Evolutionary conservation across 352 stramenopile species (phyloP).

Genomic region (Phytopythium litorale): DNA sequence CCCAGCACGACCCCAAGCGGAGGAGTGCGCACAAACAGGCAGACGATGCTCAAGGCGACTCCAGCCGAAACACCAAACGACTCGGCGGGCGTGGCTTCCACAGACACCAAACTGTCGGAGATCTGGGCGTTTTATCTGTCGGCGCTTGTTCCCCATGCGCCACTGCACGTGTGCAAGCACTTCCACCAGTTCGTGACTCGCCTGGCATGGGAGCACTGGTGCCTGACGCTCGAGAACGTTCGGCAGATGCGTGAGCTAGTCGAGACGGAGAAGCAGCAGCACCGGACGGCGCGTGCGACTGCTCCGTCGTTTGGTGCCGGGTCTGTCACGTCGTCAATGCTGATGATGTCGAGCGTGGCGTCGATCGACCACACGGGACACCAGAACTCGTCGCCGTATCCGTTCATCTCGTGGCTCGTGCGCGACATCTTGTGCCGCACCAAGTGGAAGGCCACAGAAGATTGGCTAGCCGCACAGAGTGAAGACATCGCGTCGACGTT

Average conservation of each 20-base stretch:
- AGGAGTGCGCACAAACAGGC: not conserved
- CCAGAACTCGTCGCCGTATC: constrained; percentile 13
- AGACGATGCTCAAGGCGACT: not conserved
- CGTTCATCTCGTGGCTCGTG: constrained; percentile 69
- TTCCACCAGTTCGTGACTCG: constrained; percentile 81
- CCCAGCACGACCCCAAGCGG: not conserved
- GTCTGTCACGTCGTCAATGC: constrained; percentile 4
- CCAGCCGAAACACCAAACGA: constrained; percentile 8
- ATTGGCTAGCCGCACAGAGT: constrained; percentile 55
- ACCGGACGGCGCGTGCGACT: constrained; percentile 19
- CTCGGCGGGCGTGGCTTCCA: not conserved
- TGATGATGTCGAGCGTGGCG: not conserved
- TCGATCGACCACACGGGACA: not conserved
- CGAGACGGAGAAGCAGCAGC: constrained; percentile 55
- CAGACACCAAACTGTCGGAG: constrained; percentile 51
- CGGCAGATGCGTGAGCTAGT: constrained; percentile 82
- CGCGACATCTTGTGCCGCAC: constrained; percentile 76
- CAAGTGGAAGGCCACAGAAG: constrained; percentile 73
- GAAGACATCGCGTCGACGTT: constrained; percentile 64
- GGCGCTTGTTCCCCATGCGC: constrained; percentile 67
- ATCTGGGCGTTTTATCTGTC: constrained; percentile 82
- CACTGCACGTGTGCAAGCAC: constrained; percentile 74
- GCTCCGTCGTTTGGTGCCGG: constrained; percentile 17
- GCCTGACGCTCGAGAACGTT: constrained; percentile 73
- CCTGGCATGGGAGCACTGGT: constrained; percentile 82